Evolutionary conservation across 352 stramenopile genomes (phyloP).

Genomic region (Ophiocytium majus): DNA sequence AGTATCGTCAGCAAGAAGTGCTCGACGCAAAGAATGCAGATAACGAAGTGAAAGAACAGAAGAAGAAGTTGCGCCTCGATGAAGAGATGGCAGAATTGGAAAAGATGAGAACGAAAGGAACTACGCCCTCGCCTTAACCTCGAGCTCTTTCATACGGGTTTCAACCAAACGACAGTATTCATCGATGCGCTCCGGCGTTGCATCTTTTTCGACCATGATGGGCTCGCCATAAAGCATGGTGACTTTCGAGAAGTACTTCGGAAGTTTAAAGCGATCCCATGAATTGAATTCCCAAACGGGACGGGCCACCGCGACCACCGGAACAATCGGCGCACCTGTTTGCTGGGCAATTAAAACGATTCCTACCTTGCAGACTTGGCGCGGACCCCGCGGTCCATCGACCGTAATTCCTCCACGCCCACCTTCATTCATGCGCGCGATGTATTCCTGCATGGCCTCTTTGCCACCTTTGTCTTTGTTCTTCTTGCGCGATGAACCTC

Average conservation of each 20-base stretch:
- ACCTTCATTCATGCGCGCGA: background rate
- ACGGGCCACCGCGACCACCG: background rate
- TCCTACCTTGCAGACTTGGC: background rate
- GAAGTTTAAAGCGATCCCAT: conserved; percentile 9
- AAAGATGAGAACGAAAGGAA: too few species aligned
- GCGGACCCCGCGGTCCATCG: background rate
- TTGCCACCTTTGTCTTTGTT: conserved; percentile 2
- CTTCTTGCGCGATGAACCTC: background rate
- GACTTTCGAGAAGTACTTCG: background rate
- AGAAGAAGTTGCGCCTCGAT: too few species aligned
- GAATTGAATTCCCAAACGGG: background rate
- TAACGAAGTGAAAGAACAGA: too few species aligned
- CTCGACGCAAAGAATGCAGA: too few species aligned
- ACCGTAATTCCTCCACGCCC: conserved; percentile 1
- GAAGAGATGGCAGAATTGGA: too few species aligned
- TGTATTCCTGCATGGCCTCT: background rate
- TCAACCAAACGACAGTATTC: background rate
- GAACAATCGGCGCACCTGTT: background rate
- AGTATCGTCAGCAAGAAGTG: too few species aligned
- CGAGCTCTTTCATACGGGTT: background rate
- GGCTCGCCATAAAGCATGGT: background rate
- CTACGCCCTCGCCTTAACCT: too few species aligned
- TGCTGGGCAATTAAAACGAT: conserved; percentile 9
- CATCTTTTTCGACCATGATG: background rate
- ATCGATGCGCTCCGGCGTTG: background rate